Base-by-base conservation (phyloP, 805 yeast genomes). In the Cyberlindnera suaveolens region DNA sequence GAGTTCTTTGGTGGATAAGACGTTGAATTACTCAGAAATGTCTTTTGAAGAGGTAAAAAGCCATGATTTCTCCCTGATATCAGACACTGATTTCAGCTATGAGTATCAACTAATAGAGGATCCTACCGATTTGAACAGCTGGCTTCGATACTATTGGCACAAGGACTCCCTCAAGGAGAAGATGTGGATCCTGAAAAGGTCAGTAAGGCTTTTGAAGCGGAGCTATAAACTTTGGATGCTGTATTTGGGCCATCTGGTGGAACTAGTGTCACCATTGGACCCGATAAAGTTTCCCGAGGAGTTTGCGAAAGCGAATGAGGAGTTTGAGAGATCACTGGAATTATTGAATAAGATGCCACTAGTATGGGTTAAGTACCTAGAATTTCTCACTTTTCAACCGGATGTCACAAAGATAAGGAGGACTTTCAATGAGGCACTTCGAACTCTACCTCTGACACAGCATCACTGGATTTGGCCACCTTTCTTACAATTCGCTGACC, bases 391-490 rank as follows among this genome's bases (percentile, higher is more conserved):
- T 16, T 44, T 52, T 3, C 67, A 65, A 31, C 40, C 56, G 19
- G 56, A 70, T 41, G 56, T 74, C 0, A 60, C 72, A 0, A 45
- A 54, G 31, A 67, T 71, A 13, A 61, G 82, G 34, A 54, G 56
- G 5, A 61, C 62, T 4, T 79, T 81, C 54, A 75, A 82, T 52
- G 52, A 58, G 26, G 73, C 82, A 0, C 59, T 85, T 8, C 64
- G 66, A 41, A 48, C 63, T 5, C 52, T 83, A 11, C 77, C 84
- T 0, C 41, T 70, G 6, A 57, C 74, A 0, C 80, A 77, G 44
- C 88, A 81, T 58, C 70, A 71, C 4, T 49, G 65, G 26, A 71
- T 83, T 29, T 75, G 93, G 75, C 63, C 69, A 1, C 54, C 72
- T 46, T 84, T 77, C 44, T 62, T 82, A 36, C 51, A 63, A 17